These are phyloP conservation scores for Syzygium aqueum DNA, from an alignment of 345 rosid species.

Conservation along the genomic window DNA sequence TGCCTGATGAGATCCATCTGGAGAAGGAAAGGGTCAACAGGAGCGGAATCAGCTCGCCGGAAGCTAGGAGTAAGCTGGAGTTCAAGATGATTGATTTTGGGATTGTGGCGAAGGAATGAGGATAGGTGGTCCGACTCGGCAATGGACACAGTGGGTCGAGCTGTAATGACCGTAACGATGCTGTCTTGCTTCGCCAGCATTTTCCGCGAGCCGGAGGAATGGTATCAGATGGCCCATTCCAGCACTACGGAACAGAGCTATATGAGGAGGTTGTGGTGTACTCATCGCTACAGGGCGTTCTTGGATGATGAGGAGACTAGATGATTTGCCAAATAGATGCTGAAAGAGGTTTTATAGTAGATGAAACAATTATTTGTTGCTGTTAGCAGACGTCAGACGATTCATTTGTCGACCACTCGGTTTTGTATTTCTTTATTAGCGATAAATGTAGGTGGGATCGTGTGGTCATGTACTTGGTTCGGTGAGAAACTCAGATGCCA, in stretches of 20 bases:
- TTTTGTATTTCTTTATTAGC: no score
- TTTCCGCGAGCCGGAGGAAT: conserved; percentile 28
- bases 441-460: neutral
- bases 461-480: rapidly evolving
- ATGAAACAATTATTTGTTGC: no score
- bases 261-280: conserved; percentile 1
- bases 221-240: conserved; percentile 43
- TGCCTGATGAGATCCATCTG: conserved; percentile 20
- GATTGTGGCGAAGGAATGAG: conserved; percentile 16
- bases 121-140: conserved; percentile 20
- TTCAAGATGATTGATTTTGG: conserved; percentile 13
- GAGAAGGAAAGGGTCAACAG: conserved; percentile 22
- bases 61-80: conserved; percentile 9
- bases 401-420: no score
- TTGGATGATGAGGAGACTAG: neutral
- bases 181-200: conserved; percentile 11
- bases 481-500: neutral
- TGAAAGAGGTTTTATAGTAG: neutral
- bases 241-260: conserved; percentile 26
- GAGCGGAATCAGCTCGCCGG: neutral
- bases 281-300: neutral
- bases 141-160: conserved; percentile 16
- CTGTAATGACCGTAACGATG: conserved; percentile 28
- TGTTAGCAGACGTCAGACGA: no score
- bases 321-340: neutral